Conservation (phyloP, 2,329 filamentous ascomycete species). For the Pseudomassariella vexata region DNA sequence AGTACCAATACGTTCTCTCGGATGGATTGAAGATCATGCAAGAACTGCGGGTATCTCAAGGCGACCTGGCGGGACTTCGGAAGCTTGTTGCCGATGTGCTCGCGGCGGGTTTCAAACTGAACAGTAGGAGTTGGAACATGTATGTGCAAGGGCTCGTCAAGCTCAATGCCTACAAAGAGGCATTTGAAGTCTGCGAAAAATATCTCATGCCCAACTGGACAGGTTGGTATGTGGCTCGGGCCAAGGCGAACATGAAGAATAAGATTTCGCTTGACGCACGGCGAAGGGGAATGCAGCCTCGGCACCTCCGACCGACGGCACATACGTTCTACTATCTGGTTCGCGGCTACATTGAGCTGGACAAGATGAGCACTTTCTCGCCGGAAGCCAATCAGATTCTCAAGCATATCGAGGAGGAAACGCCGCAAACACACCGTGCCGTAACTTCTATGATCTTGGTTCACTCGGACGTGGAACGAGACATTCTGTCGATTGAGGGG, state of each 20-base stretch:
- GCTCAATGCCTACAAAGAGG: constrained; percentile 53
- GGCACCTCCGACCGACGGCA: constrained; percentile 31
- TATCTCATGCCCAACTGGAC: constrained; percentile 74
- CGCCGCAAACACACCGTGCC: constrained; percentile 21
- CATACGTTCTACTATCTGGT: constrained; percentile 43
- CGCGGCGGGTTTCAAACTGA: constrained; percentile 64
- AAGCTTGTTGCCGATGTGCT: constrained; percentile 50
- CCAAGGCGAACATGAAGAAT: constrained; percentile 17
- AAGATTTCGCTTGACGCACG: constrained; percentile 31
- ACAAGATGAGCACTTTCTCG: constrained; percentile 43
- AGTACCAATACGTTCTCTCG: constrained; percentile 48
- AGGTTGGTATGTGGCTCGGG: constrained; percentile 54
- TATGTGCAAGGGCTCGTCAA: constrained; percentile 64
- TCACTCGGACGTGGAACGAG: constrained; percentile 17
- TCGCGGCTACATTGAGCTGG: constrained; percentile 43
- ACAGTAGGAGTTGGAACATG: constrained; percentile 75
- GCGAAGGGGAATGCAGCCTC: constrained; percentile 29
- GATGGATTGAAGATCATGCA: constrained; percentile 44
- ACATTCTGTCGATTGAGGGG: constrained; percentile 13
- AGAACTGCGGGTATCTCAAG: constrained; percentile 32
- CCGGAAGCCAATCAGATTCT: constrained; percentile 33
- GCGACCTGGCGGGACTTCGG: constrained; percentile 40
- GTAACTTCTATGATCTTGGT: constrained; percentile 24
- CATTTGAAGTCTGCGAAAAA: constrained; percentile 69
- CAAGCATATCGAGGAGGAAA: constrained; percentile 30